Evolutionary conservation across 2,329 filamentous ascomycete genomes (phyloP).

Genomic region (Fusarium pseudocircinatum): DNA sequence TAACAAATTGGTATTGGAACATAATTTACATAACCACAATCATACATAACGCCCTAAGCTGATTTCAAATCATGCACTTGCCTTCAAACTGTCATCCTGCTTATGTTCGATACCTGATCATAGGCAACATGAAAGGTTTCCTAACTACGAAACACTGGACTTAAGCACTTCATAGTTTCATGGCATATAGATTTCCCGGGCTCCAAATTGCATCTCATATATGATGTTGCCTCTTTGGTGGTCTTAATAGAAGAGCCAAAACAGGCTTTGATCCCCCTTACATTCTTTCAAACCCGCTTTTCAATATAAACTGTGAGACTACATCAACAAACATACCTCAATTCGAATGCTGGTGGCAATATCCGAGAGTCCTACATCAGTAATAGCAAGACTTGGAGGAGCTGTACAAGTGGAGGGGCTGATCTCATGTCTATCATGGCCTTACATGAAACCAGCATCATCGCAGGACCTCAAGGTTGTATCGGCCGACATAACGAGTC

Average conservation of each 20-base stretch:
- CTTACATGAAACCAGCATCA: neutral
- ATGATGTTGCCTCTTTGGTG: neutral
- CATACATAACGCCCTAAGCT: neutral
- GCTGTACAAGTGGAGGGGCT: neutral
- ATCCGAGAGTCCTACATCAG: neutral
- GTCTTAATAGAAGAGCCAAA: neutral
- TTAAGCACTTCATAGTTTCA: neutral
- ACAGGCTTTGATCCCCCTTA: neutral
- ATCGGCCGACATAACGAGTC: no score
- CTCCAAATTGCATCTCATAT: neutral
- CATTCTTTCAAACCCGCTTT: neutral
- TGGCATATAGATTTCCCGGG: neutral
- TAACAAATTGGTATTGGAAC: neutral
- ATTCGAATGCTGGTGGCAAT: neutral
- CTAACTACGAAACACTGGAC: rapidly evolving
- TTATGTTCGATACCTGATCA: neutral
- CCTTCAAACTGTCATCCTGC: neutral
- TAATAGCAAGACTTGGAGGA: neutral
- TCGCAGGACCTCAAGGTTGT: neutral
- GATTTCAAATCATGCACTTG: neutral
- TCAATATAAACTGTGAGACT: neutral
- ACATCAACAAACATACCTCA: neutral
- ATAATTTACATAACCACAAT: neutral
- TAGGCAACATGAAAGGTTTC: neutral
- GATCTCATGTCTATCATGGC: no score